Conservation (phyloP, 148 eudicot species). For the Talinum fruticosum region DNA sequence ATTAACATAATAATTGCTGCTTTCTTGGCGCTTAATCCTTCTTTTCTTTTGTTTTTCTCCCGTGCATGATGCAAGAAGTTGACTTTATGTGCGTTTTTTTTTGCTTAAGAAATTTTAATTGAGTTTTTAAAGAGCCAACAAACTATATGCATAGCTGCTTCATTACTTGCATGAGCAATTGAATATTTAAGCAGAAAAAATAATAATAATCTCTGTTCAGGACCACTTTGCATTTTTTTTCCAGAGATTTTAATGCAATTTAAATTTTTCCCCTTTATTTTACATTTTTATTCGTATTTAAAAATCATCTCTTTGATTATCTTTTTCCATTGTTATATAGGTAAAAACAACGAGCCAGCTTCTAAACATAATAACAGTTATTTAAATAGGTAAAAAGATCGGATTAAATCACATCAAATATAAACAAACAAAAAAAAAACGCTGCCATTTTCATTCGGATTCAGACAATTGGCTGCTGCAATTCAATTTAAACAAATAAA, state of each 20-base stretch:
- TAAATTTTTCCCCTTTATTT: background rate
- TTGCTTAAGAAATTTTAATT: background rate
- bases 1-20: slow-evolving; percentile 15
- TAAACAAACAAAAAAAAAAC: no score
- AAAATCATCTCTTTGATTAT: no score
- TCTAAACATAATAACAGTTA: no score
- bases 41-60: background rate
- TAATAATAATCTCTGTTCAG: background rate
- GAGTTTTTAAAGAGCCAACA: background rate
- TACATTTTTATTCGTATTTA: no score
- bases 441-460: no score
- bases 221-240: background rate
- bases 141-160: slow-evolving; percentile 12
- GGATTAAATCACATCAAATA: no score
- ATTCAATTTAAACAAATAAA: no score
- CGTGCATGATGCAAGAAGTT: slow-evolving; percentile 5
- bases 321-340: no score
- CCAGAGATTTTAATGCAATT: background rate
- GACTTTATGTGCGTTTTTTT: slow-evolving; percentile 18
- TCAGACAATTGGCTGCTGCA: no score
- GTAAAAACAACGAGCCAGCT: no score
- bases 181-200: background rate
- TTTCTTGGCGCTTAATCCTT: slow-evolving; percentile 18
- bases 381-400: no score
- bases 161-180: background rate